Percentiles rank a stretch among this genome's conserved stretches.
phyloP scores from a whole-genome alignment of 1,139 yeast genomes.

The Candida smagusa region DNA sequence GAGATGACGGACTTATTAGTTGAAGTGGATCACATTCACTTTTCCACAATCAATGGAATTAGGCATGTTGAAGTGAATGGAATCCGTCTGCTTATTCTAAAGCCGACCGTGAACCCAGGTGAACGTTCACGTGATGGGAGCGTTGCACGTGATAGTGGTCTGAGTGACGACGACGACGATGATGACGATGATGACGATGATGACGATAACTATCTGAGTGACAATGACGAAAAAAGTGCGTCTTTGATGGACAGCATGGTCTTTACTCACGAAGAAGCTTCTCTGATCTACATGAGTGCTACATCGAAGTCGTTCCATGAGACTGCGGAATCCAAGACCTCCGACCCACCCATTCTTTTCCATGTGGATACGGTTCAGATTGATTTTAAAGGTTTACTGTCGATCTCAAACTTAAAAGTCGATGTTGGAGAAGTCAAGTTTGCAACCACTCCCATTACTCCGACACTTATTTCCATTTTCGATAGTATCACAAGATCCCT shows the following conservation, averaged over 20 bases:
- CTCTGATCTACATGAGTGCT: constrained; percentile 84
- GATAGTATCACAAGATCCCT: constrained; percentile 31
- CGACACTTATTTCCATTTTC: constrained; percentile 30
- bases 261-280: constrained; percentile 67
- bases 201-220: constrained; percentile 9
- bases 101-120: constrained; percentile 38
- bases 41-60: constrained; percentile 47
- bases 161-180: constrained; percentile 5
- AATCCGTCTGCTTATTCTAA: constrained; percentile 31
- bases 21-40: constrained; percentile 34
- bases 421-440: constrained; percentile 44
- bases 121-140: constrained; percentile 6
- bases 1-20: constrained; percentile 48
- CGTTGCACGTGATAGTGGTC: constrained; percentile 9
- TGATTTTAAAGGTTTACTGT: constrained; percentile 51
- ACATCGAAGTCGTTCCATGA: constrained; percentile 42
- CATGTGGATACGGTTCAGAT: constrained; percentile 36
- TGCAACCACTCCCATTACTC: constrained; percentile 37
- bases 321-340: constrained; percentile 3
- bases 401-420: constrained; percentile 45
- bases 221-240: constrained; percentile 33
- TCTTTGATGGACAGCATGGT: constrained; percentile 59
- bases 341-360: constrained; percentile 17
- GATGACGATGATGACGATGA: constrained; percentile 4
- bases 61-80: constrained; percentile 38